Evolutionary conservation across 2,329 filamentous ascomycete species (phyloP).

Genomic region (Macrophomina phaseolina): DNA sequence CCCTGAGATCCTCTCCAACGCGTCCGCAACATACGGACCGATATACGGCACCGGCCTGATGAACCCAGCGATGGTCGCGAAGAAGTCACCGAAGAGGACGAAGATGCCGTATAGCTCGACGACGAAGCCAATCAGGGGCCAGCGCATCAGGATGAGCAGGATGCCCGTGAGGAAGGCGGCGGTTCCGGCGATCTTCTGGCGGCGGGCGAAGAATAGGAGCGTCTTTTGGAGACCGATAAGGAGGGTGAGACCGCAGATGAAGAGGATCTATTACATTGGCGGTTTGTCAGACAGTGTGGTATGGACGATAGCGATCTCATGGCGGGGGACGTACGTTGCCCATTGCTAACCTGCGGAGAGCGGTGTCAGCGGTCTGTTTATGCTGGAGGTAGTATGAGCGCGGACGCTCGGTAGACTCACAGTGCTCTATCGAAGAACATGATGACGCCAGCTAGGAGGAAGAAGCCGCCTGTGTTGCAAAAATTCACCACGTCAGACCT

Average conservation of each 20-base stretch:
- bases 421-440: slow-evolving; percentile 98
- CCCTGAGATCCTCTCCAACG: slow-evolving; percentile 72
- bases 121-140: slow-evolving; percentile 89
- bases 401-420: slow-evolving; percentile 57
- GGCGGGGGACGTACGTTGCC: slow-evolving; percentile 72
- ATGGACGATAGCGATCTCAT: background rate
- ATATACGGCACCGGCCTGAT: slow-evolving; percentile 83
- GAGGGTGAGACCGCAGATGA: slow-evolving; percentile 93
- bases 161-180: slow-evolving; percentile 86
- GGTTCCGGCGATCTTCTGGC: slow-evolving; percentile 90
- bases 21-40: slow-evolving; percentile 80
- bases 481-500: slow-evolving; percentile 30
- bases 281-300: slow-evolving; percentile 1
- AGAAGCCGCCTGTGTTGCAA: slow-evolving; percentile 75
- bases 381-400: background rate
- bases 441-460: slow-evolving; percentile 90
- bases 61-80: slow-evolving; percentile 89
- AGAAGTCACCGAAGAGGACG: slow-evolving; percentile 93
- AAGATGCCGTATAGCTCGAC: slow-evolving; percentile 93
- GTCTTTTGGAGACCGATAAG: slow-evolving; percentile 95
- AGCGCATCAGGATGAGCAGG: slow-evolving; percentile 81
- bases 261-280: slow-evolving; percentile 74
- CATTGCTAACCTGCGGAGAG: slow-evolving; percentile 79
- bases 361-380: slow-evolving; percentile 29
- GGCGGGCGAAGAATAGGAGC: slow-evolving; percentile 89